Percentiles rank a stretch among this genome's conserved stretches.
phyloP scores from a whole-genome alignment of 257 asterid genomes.

The Capsicum pubescens region DNA sequence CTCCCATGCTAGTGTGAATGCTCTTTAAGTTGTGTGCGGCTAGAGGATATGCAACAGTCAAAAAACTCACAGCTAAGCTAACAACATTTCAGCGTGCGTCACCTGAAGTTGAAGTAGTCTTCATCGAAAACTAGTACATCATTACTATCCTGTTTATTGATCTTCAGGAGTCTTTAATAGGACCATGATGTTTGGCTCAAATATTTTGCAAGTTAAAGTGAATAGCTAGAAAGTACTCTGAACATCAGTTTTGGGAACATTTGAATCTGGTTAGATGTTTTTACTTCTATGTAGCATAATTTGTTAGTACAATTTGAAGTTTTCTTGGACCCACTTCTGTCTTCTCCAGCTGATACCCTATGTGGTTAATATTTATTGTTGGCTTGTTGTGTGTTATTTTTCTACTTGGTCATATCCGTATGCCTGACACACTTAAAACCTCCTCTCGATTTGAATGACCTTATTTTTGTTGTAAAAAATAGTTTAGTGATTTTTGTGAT shows the following conservation, averaged over 20 bases:
- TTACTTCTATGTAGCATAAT: background rate
- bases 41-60: slow-evolving; percentile 9
- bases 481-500: background rate
- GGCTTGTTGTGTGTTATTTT: background rate
- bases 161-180: background rate
- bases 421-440: background rate
- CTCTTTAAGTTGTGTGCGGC: background rate
- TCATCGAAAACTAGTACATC: slow-evolving; percentile 15
- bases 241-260: slow-evolving; percentile 10
- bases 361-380: background rate
- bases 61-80: background rate
- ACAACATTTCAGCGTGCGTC: slow-evolving; percentile 18
- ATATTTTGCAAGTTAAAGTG: slow-evolving; percentile 13
- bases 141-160: slow-evolving; percentile 15
- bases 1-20: slow-evolving; percentile 14
- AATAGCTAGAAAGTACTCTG: background rate
- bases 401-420: background rate
- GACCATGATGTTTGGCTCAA: background rate
- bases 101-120: slow-evolving; percentile 23
- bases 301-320: background rate
- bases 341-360: background rate
- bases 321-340: background rate
- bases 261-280: slow-evolving; percentile 5
- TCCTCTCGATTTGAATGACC: background rate
- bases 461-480: background rate